These are phyloP conservation scores for Senna siamea DNA, from an alignment of 306 rosid genomes.

Conservation along the genomic window DNA sequence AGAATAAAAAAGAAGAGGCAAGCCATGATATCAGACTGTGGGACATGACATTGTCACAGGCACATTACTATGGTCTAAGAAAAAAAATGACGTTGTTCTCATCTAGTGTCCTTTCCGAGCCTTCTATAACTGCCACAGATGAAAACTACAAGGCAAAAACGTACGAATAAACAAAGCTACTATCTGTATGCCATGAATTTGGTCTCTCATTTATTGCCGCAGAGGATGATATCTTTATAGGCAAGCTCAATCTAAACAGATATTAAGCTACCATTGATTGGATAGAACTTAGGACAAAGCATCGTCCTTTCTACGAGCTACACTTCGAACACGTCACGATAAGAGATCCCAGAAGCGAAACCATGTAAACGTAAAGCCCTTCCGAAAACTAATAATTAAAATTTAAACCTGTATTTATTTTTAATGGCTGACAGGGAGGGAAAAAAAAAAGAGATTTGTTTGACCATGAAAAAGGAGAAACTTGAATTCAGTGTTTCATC, in stretches of 20 bases:
- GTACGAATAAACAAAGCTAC: not conserved
- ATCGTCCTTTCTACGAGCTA: not conserved
- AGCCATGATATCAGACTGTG: constrained; percentile 26
- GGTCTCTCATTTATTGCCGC: not conserved
- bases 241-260: not conserved
- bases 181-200: not conserved
- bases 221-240: not conserved
- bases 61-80: constrained; percentile 24
- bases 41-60: constrained; percentile 34
- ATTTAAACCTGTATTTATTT: no score
- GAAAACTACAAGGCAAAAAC: not conserved
- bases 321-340: not conserved
- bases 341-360: not conserved
- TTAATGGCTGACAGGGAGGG: no score
- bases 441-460: no score
- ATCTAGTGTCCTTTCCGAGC: not conserved
- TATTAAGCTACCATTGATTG: not conserved
- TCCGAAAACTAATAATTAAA: not conserved
- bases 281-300: not conserved
- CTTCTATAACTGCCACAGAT: not conserved
- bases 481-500: not conserved
- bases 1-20: not conserved
- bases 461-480: not conserved
- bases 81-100: not conserved
- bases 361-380: not conserved